These are phyloP conservation scores for Clathrus columnatus DNA, from an alignment of 768 basidiomycete genomes.

Conservation along the genomic window DNA sequence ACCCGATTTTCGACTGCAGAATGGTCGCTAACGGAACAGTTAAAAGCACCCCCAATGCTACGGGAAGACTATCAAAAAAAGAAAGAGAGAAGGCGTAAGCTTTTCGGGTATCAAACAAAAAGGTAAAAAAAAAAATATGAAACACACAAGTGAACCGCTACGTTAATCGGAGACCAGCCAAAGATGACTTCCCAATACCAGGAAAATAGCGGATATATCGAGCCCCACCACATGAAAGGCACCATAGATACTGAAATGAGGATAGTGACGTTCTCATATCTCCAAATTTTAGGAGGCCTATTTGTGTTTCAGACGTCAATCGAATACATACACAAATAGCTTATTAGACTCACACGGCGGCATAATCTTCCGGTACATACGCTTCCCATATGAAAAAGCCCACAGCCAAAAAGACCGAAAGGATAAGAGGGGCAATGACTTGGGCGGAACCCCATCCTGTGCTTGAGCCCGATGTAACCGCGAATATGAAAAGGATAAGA, in stretches of 20 bases:
- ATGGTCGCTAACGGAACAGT: conserved; percentile 30
- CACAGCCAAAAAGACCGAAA: conserved; percentile 31
- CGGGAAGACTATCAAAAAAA: conserved; percentile 13
- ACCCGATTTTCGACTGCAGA: conserved; percentile 26
- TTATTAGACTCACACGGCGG: conserved; percentile 30
- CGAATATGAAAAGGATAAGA: conserved; percentile 28
- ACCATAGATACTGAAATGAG: conserved; percentile 30
- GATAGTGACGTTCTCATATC: conserved; percentile 32
- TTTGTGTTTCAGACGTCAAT: neutral
- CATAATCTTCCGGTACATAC: conserved; percentile 28
- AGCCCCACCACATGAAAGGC: conserved; percentile 36
- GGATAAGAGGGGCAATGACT: conserved; percentile 37
- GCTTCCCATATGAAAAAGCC: conserved; percentile 47
- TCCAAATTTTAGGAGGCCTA: conserved; percentile 37
- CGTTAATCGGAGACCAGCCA: conserved; percentile 32
- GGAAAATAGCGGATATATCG: conserved; percentile 27
- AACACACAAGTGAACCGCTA: conserved; percentile 30
- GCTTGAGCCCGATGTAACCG: conserved; percentile 36
- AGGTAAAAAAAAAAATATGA: neutral
- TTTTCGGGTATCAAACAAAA: neutral
- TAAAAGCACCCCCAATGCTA: conserved; percentile 30
- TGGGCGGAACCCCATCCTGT: conserved; percentile 39
- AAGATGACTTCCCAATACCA: conserved; percentile 35
- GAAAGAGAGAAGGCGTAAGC: neutral
- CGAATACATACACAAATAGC: neutral